Evolutionary conservation across 257 asterid genomes (phyloP).

Genomic region (Anisodus acutangulus): DNA sequence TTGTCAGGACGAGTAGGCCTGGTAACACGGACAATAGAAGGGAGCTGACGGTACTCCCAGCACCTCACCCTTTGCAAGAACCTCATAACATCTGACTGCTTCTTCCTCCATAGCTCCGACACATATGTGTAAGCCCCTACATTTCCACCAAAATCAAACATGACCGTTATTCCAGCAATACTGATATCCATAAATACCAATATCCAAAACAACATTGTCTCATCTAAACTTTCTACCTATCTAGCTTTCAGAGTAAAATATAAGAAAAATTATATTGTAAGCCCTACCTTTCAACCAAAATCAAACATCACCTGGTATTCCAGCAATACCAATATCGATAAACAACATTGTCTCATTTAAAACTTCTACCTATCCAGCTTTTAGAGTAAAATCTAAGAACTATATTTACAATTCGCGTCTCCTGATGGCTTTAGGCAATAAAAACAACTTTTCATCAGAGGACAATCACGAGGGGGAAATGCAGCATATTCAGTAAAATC

Average conservation of each 20-base stretch:
- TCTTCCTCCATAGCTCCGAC: slow-evolving; percentile 71
- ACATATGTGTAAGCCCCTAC: slow-evolving; percentile 70
- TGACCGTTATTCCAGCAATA: no score
- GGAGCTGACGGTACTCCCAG: slow-evolving; percentile 80
- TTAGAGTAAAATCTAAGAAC: no score
- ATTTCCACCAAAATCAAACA: background rate
- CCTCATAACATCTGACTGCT: slow-evolving; percentile 74
- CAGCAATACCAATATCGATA: no score
- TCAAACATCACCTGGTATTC: no score
- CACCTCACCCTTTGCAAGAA: slow-evolving; percentile 65
- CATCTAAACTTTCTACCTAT: background rate
- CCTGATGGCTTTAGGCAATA: background rate
- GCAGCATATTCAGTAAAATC: background rate
- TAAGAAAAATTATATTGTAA: background rate
- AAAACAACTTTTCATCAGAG: background rate
- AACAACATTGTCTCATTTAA: no score
- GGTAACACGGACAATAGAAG: slow-evolving; percentile 67
- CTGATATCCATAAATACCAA: background rate
- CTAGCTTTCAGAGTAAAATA: background rate
- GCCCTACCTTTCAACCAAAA: no score
- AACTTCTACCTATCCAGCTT: no score
- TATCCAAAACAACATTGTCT: background rate
- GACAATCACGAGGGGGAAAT: background rate
- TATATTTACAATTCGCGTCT: no score
- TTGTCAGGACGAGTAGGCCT: slow-evolving; percentile 72